Percentiles rank a stretch among this genome's conserved stretches.
These are phyloP conservation scores for Scedosporium apiospermum DNA, from an alignment of 2,329 filamentous ascomycete species.

Conservation along the genomic window DNA sequence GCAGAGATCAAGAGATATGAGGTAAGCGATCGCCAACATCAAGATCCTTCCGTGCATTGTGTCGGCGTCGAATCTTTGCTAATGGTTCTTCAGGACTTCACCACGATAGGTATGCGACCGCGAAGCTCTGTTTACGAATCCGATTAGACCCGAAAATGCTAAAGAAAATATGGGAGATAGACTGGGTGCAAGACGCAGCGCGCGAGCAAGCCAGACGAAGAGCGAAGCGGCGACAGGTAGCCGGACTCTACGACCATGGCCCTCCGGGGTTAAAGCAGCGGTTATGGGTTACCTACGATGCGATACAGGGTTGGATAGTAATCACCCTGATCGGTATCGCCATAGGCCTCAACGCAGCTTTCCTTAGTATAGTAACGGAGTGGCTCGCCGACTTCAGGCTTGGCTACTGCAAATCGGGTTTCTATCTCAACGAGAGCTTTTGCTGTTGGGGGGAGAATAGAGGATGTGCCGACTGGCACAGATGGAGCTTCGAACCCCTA, in stretches of 20 bases:
- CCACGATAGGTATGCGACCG: slow-evolving; percentile 61
- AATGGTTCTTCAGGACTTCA: slow-evolving; percentile 58
- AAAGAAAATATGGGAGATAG: slow-evolving; percentile 26
- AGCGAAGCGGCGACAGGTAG: slow-evolving; percentile 61
- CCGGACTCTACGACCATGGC: slow-evolving; percentile 61
- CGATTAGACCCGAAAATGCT: background rate
- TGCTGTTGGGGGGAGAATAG: slow-evolving; percentile 95
- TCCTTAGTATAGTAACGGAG: slow-evolving; percentile 91
- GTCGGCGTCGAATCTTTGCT: slow-evolving; percentile 6
- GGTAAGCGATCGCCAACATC: slow-evolving; percentile 27
- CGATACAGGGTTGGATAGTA: slow-evolving; percentile 95
- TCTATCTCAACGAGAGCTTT: slow-evolving; percentile 95
- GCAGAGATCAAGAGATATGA: slow-evolving; percentile 97
- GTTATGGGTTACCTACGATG: slow-evolving; percentile 82
- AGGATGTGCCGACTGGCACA: slow-evolving; percentile 83
- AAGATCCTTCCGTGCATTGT: background rate
- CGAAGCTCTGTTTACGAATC: background rate
- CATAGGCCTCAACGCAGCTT: slow-evolving; percentile 86
- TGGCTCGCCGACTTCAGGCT: slow-evolving; percentile 95
- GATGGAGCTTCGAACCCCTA: slow-evolving; percentile 69
- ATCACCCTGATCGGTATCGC: slow-evolving; percentile 87
- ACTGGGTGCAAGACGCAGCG: slow-evolving; percentile 97
- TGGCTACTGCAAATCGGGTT: slow-evolving; percentile 90
- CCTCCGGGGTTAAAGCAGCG: slow-evolving; percentile 69
- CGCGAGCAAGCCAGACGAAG: slow-evolving; percentile 79